A percentile compares a stretch with the other conserved stretches of the same genome.
Evolutionary conservation across 1,284 basidiomycete species (phyloP).

Genomic region (Ustilago nuda): DNA sequence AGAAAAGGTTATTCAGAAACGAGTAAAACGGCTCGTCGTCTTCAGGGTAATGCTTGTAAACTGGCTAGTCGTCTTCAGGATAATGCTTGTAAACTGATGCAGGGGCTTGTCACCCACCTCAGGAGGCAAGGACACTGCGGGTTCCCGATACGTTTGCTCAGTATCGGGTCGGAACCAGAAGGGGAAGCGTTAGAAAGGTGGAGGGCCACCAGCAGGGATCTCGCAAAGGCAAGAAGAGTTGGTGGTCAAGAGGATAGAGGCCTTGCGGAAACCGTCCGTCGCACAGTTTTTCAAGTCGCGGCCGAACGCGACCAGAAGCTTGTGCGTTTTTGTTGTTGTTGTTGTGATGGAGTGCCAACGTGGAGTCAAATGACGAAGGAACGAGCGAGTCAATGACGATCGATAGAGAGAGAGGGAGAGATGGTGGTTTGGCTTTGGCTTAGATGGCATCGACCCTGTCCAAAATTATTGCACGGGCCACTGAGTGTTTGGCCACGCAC

Average conservation of each 20-base stretch:
- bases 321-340: not conserved
- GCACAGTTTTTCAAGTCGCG: not conserved
- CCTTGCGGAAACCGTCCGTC: not conserved
- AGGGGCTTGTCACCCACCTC: conserved; percentile 1
- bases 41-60: not conserved
- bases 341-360: not conserved
- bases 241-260: conserved; percentile 6
- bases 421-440: not conserved
- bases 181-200: not conserved
- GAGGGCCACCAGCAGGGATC: not conserved
- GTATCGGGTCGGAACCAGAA: not conserved
- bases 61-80: not conserved
- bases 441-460: conserved; percentile 4
- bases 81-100: not conserved
- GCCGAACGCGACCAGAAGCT: not conserved
- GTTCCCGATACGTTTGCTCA: not conserved
- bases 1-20: not conserved
- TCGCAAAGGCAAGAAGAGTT: not conserved
- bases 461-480: conserved; percentile 5
- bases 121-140: not conserved
- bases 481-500: not conserved
- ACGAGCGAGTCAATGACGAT: not conserved
- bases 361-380: not conserved
- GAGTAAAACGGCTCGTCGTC: not conserved
- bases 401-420: too few species aligned